phyloP scores from a whole-genome alignment of 2,329 filamentous ascomycete genomes.

The Leptographium flavum region DNA sequence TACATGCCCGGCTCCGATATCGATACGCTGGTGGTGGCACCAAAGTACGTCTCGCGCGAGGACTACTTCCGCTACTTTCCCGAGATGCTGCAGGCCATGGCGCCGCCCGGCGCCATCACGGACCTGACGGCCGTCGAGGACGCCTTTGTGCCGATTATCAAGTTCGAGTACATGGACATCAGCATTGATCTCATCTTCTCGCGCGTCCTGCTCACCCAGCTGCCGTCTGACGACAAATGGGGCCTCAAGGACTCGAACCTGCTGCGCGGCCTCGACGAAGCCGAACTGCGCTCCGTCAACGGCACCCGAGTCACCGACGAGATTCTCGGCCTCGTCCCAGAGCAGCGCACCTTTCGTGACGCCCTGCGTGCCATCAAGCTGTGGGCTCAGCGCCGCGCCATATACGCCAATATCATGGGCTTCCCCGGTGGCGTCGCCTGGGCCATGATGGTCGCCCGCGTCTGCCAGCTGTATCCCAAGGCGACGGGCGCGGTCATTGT shows the following conservation, averaged over 20 bases:
- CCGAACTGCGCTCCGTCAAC: conserved; percentile 78
- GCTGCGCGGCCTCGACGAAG: conserved; percentile 73
- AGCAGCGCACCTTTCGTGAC: conserved; percentile 76
- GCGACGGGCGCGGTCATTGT: conserved; percentile 81
- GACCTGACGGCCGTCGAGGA: conserved; percentile 77
- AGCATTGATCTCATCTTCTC: conserved; percentile 92
- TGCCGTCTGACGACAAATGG: conserved; percentile 53
- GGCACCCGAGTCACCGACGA: conserved; percentile 91
- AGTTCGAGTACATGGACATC: conserved; percentile 80
- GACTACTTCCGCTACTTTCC: conserved; percentile 91
- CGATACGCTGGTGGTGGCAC: conserved; percentile 84
- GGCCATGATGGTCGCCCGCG: conserved; percentile 92
- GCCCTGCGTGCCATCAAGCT: conserved; percentile 88
- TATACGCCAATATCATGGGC: conserved; percentile 92
- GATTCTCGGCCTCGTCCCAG: conserved; percentile 76
- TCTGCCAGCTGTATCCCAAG: conserved; percentile 92
- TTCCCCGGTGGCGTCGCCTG: conserved; percentile 95
- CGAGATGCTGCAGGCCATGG: conserved; percentile 61
- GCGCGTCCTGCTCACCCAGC: conserved; percentile 54
- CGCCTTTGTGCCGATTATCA: conserved; percentile 93
- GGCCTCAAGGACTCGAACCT: conserved; percentile 72
- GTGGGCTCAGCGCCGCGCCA: conserved; percentile 83
- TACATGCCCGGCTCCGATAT: conserved; percentile 96
- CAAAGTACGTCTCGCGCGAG: conserved; percentile 73
- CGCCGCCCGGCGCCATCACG: conserved; percentile 63